Percentiles rank a stretch among this genome's conserved stretches.
These are phyloP conservation scores for Fomitopsis pulvina DNA, from an alignment of 768 basidiomycete genomes.

Conservation along the genomic window DNA sequence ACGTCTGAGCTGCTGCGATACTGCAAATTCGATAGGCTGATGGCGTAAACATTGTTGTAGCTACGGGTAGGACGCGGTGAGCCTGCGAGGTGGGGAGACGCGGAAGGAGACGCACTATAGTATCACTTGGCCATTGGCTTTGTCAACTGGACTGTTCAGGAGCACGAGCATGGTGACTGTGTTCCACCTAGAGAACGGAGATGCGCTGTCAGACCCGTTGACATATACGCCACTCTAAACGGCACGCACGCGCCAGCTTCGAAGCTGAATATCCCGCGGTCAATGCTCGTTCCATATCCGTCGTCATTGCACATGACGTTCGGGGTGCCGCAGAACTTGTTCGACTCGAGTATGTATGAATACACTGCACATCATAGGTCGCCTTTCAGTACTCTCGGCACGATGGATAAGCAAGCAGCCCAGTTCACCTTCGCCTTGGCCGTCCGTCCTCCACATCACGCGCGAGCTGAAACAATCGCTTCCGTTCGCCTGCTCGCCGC, in stretches of 20 bases:
- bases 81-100: neutral
- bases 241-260: constrained; percentile 50
- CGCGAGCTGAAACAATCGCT: constrained; percentile 66
- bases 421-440: constrained; percentile 60
- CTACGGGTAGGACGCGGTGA: constrained; percentile 25
- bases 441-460: constrained; percentile 68
- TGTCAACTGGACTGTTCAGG: constrained; percentile 59
- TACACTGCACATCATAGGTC: constrained; percentile 46
- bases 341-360: constrained; percentile 67
- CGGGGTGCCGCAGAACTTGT: constrained; percentile 48
- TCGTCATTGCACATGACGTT: constrained; percentile 63
- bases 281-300: constrained; percentile 67
- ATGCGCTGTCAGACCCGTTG: too few species aligned
- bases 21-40: constrained; percentile 56
- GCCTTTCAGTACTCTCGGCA: constrained; percentile 1
- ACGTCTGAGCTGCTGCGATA: constrained; percentile 51
- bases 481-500: constrained; percentile 58
- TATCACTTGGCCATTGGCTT: constrained; percentile 69
- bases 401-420: neutral
- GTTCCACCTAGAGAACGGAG: constrained; percentile 51
- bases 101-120: constrained; percentile 46
- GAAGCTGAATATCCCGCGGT: constrained; percentile 61
- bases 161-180: constrained; percentile 69
- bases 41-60: constrained; percentile 61
- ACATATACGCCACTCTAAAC: neutral